Percentiles rank a stretch among this genome's conserved stretches.
phyloP scores from a whole-genome alignment of 2,329 filamentous ascomycete species.

The Pestalotiopsis sp. region DNA sequence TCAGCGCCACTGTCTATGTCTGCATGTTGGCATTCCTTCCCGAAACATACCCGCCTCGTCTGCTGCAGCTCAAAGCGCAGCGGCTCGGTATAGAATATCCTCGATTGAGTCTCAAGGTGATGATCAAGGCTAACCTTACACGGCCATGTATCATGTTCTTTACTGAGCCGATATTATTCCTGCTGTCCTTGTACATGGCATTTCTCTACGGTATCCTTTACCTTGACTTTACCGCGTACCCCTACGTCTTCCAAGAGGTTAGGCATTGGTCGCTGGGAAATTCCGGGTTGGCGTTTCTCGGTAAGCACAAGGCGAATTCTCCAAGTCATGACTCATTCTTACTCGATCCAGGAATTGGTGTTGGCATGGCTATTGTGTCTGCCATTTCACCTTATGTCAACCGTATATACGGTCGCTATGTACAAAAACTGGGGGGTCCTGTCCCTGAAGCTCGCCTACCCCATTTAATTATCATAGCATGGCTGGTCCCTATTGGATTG shows the following conservation, averaged over 20 bases:
- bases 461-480: slow-evolving; percentile 1
- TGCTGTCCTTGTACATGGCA: slow-evolving; percentile 43
- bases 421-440: not conserved
- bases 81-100: not conserved
- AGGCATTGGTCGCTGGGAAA: slow-evolving; percentile 41
- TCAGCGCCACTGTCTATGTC: slow-evolving; percentile 30
- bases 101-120: slow-evolving; percentile 19
- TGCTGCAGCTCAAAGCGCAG: slow-evolving; percentile 34
- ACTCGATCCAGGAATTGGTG: slow-evolving; percentile 30
- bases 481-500: slow-evolving; percentile 5
- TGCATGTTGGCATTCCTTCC: slow-evolving; percentile 28
- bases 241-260: slow-evolving; percentile 43
- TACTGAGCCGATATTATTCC: slow-evolving; percentile 47
- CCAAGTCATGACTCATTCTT: not conserved
- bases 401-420: slow-evolving; percentile 20
- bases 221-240: slow-evolving; percentile 45
- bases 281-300: slow-evolving; percentile 45
- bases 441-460: slow-evolving; percentile 11
- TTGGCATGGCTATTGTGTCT: slow-evolving; percentile 35
- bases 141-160: slow-evolving; percentile 43
- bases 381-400: slow-evolving; percentile 8
- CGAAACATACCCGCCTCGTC: slow-evolving; percentile 34
- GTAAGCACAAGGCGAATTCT: not conserved
- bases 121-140: slow-evolving; percentile 22
- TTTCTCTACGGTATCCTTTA: slow-evolving; percentile 49